Conservation (phyloP, 2,329 filamentous ascomycete species). For the Daldinia sp. region DNA sequence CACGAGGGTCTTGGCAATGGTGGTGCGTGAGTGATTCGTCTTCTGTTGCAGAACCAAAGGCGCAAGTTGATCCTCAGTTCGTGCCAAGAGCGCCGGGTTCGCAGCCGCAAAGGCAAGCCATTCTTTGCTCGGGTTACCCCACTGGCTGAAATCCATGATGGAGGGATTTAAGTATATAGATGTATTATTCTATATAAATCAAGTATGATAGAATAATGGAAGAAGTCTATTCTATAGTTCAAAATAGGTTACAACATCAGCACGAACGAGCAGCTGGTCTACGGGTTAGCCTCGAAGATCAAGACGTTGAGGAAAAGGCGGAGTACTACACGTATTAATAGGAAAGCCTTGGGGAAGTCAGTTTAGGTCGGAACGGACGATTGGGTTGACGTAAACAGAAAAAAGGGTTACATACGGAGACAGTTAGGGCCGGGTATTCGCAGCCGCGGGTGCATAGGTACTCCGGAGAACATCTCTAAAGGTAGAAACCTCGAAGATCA, state of each 20-base stretch:
- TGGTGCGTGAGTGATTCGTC: conserved; percentile 46
- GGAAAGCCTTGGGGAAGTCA: not conserved
- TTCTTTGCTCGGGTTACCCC: conserved; percentile 50
- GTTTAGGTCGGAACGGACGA: not conserved
- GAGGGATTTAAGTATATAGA: not conserved
- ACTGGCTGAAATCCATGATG: conserved; percentile 48
- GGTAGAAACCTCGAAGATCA: conserved; percentile 18
- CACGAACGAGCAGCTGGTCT: not conserved
- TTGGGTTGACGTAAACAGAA: not conserved
- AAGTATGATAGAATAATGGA: not conserved
- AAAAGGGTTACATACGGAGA: not conserved
- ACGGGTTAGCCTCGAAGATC: not conserved
- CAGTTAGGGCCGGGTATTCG: conserved; percentile 13
- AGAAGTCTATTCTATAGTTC: too few species aligned
- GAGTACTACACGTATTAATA: not conserved
- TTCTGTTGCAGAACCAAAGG: conserved; percentile 42
- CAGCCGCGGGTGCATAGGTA: not conserved
- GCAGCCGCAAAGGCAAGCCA: conserved; percentile 48
- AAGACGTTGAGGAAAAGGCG: not conserved
- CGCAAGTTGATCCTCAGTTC: conserved; percentile 38
- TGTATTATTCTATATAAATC: not conserved
- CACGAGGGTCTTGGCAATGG: conserved; percentile 32
- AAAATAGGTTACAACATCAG: not conserved
- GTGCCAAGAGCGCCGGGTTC: conserved; percentile 29
- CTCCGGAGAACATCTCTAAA: conserved; percentile 4